A percentile compares a stretch with the other conserved stretches of the same genome.
Evolutionary conservation across 805 yeast genomes (phyloP).

Genomic region (Kodamaea leandrae): DNA sequence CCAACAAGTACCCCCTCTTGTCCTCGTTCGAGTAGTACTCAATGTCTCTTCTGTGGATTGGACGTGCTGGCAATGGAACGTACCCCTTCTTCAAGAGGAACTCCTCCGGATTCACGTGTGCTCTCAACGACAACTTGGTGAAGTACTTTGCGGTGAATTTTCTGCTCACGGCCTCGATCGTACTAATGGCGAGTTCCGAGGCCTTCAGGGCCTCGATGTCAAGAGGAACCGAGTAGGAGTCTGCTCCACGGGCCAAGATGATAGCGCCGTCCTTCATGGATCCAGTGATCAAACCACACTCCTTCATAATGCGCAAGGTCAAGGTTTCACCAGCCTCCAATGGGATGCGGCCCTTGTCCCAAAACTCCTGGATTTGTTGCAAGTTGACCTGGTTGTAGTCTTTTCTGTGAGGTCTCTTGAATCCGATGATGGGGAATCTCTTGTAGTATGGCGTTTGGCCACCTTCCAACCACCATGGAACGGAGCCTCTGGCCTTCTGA

Average conservation of each 20-base stretch:
- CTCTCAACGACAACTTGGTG: slow-evolving; percentile 60
- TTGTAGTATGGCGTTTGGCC: slow-evolving; percentile 93
- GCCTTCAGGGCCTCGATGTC: slow-evolving; percentile 83
- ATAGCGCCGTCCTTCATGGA: slow-evolving; percentile 76
- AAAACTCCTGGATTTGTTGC: slow-evolving; percentile 65
- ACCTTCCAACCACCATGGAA: slow-evolving; percentile 95
- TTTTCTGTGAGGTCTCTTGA: slow-evolving; percentile 60
- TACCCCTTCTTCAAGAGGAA: slow-evolving; percentile 70
- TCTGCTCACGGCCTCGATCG: slow-evolving; percentile 73
- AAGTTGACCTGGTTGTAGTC: slow-evolving; percentile 61
- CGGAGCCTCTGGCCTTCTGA: slow-evolving; percentile 92
- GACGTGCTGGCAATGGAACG: slow-evolving; percentile 81
- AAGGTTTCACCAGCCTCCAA: slow-evolving; percentile 60
- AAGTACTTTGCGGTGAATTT: slow-evolving; percentile 71
- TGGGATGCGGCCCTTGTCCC: slow-evolving; percentile 62
- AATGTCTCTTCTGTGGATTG: slow-evolving; percentile 77
- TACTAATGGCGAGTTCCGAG: slow-evolving; percentile 65
- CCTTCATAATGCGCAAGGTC: slow-evolving; percentile 73
- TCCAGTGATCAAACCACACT: slow-evolving; percentile 71
- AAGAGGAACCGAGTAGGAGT: slow-evolving; percentile 54
- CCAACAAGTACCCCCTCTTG: slow-evolving; percentile 71
- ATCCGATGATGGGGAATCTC: slow-evolving; percentile 85
- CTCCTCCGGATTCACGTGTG: slow-evolving; percentile 73
- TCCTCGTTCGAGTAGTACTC: slow-evolving; percentile 69
- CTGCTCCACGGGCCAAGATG: slow-evolving; percentile 64